Conservation (phyloP, 2,329 filamentous ascomycete species). For the Botrytis galanthina region DNA sequence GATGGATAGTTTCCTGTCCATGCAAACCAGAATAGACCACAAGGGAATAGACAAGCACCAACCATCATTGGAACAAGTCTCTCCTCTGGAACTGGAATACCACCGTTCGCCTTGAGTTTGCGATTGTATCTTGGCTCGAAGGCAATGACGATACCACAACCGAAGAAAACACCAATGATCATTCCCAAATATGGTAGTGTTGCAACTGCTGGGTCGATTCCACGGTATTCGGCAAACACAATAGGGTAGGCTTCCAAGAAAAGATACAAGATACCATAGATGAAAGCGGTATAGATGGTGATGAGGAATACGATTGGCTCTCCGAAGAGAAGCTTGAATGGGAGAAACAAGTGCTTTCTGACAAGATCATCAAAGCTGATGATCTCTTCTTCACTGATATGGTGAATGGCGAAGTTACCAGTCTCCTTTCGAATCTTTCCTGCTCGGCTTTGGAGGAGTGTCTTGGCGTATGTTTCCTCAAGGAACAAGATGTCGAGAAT, state of each 20-base stretch:
- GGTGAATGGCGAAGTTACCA: conserved; percentile 38
- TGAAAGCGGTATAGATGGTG: conserved; percentile 50
- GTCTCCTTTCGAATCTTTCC: conserved; percentile 44
- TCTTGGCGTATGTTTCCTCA: conserved; percentile 50
- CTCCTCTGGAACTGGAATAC: conserved; percentile 40
- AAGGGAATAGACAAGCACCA: conserved; percentile 41
- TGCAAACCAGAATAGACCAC: conserved; percentile 42
- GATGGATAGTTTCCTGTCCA: conserved; percentile 40
- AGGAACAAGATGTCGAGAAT: conserved; percentile 44
- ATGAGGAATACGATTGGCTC: conserved; percentile 62
- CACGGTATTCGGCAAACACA: conserved; percentile 43
- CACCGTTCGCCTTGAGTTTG: conserved; percentile 36
- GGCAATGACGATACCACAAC: conserved; percentile 62
- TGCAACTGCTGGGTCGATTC: conserved; percentile 38
- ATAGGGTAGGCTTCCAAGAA: conserved; percentile 51
- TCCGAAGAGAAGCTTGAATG: conserved; percentile 53
- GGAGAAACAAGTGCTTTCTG: conserved; percentile 36
- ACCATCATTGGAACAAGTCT: conserved; percentile 43
- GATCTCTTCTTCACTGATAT: conserved; percentile 41
- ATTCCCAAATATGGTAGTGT: conserved; percentile 35
- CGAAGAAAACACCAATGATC: conserved; percentile 65
- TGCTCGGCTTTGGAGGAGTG: conserved; percentile 49
- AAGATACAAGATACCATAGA: conserved; percentile 52
- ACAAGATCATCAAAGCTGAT: conserved; percentile 40
- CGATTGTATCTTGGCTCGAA: conserved; percentile 62